These are phyloP conservation scores for Macrophomina phaseolina DNA, from an alignment of 2,329 filamentous ascomycete species.

Conservation along the genomic window DNA sequence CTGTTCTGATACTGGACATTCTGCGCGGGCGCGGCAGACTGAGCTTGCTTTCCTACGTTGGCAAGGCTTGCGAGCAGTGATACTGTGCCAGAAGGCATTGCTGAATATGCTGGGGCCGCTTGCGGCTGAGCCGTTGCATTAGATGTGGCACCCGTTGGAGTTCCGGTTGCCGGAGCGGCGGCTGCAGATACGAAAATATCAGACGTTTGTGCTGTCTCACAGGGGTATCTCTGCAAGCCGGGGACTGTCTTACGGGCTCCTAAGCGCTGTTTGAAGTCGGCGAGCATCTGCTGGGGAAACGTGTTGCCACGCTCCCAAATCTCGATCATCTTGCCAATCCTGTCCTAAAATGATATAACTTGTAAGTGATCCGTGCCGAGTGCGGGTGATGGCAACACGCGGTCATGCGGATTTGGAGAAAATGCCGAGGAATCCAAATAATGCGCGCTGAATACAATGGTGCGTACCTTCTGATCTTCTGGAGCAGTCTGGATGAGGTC, in stretches of 20 bases:
- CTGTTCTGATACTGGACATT: conserved; percentile 10
- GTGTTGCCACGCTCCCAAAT: conserved; percentile 98
- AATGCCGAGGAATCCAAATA: neutral
- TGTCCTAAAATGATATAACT: conserved; percentile 65
- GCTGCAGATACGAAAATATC: conserved; percentile 30
- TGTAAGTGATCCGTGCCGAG: conserved; percentile 12
- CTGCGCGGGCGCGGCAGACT: conserved; percentile 29
- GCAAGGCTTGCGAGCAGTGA: conserved; percentile 44
- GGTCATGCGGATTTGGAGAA: neutral
- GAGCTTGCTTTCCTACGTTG: conserved; percentile 35
- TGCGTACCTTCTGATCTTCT: conserved; percentile 79
- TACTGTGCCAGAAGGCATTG: conserved; percentile 36
- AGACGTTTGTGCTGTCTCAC: conserved; percentile 26
- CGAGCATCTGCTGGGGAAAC: conserved; percentile 80
- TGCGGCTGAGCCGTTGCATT: conserved; percentile 34
- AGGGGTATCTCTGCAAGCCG: neutral
- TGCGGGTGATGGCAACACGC: neutral
- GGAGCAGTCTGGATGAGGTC: conserved; percentile 90
- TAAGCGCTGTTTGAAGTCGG: conserved; percentile 72
- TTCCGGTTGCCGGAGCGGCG: conserved; percentile 4
- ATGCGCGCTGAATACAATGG: conserved; percentile 65
- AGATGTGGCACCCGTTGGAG: conserved; percentile 27
- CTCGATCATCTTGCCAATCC: conserved; percentile 92
- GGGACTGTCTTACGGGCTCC: conserved; percentile 22
- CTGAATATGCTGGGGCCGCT: conserved; percentile 32